These are phyloP conservation scores for Parachaetomium inaequale DNA, from an alignment of 495 filamentous ascomycete genomes.

Conservation along the genomic window DNA sequence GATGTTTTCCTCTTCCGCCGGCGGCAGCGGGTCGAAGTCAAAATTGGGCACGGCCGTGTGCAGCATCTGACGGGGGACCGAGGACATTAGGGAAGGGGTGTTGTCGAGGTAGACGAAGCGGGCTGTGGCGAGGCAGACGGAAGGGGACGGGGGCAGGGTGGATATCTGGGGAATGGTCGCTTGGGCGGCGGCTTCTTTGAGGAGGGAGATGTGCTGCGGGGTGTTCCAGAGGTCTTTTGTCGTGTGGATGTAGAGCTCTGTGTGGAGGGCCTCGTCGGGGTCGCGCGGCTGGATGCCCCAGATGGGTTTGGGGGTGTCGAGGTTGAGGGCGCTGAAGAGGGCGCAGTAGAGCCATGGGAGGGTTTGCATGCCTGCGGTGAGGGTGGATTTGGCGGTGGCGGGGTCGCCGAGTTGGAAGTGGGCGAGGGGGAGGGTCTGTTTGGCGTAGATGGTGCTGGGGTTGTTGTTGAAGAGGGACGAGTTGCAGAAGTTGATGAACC, in stretches of 20 bases:
- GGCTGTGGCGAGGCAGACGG: conserved; percentile 55
- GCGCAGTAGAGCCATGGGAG: conserved; percentile 79
- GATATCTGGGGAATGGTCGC: conserved; percentile 37
- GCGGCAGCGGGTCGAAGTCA: conserved; percentile 69
- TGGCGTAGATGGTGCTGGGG: conserved; percentile 54
- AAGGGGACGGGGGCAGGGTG: conserved; percentile 44
- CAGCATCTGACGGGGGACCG: conserved; percentile 54
- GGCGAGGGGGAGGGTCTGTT: conserved; percentile 70
- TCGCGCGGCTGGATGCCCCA: conserved; percentile 75
- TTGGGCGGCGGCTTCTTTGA: conserved; percentile 65
- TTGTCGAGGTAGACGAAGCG: conserved; percentile 78
- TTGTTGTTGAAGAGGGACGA: conserved; percentile 51
- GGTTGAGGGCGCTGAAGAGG: conserved; percentile 70
- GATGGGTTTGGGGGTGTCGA: conserved; percentile 69
- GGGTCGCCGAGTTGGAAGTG: conserved; percentile 63
- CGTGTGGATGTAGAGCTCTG: conserved; percentile 72
- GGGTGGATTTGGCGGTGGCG: conserved; percentile 57
- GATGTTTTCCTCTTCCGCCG: conserved; percentile 42
- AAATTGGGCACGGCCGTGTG: conserved; percentile 47
- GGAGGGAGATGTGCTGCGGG: conserved; percentile 62
- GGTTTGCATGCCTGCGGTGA: conserved; percentile 61
- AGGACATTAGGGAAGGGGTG: conserved; percentile 58
- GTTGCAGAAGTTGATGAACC: conserved; percentile 68
- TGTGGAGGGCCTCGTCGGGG: conserved; percentile 66
- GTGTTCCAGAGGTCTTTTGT: conserved; percentile 91